Conservation (phyloP, 2,329 filamentous ascomycete genomes). For the Bimuria novae-zelandiae region DNA sequence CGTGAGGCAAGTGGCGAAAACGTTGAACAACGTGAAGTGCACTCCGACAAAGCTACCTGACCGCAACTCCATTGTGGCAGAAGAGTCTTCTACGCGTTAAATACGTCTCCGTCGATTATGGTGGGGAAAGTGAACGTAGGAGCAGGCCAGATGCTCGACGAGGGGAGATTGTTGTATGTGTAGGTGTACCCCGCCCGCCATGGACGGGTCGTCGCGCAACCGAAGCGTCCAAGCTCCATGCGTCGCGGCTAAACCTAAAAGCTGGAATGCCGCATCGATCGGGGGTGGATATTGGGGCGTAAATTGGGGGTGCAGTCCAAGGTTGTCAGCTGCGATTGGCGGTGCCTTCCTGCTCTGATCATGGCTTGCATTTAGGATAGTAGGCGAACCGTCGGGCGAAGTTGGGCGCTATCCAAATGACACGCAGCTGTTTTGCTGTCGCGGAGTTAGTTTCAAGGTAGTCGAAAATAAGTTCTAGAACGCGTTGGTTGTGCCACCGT, state of each 20-base stretch:
- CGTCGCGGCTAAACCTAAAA: constrained; percentile 3
- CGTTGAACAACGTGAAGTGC: constrained; percentile 9
- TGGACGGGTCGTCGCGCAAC: neutral
- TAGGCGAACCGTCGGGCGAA: neutral
- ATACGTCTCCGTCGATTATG: neutral
- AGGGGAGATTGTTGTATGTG: neutral
- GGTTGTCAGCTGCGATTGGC: too few relatives aligned
- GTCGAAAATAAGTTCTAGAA: too few relatives aligned
- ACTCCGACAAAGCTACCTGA: neutral
- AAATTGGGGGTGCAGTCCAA: neutral
- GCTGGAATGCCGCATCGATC: neutral
- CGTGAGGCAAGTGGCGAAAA: constrained; percentile 21
- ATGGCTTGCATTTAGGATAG: neutral
- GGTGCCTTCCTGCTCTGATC: neutral
- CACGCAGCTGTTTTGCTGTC: too few relatives aligned
- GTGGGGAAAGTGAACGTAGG: neutral
- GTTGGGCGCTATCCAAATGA: neutral
- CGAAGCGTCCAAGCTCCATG: constrained; percentile 4
- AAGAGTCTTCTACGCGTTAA: neutral
- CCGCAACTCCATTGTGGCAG: constrained; percentile 3
- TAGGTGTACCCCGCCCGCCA: neutral
- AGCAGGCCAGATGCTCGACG: neutral
- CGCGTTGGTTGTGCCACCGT: too few relatives aligned
- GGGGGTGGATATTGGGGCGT: too few relatives aligned
- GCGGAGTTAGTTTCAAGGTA: too few relatives aligned